Percentiles rank a stretch among this genome's conserved stretches.
These are phyloP conservation scores for Cyanodermella asteris DNA, from an alignment of 2,329 filamentous ascomycete genomes.

Conservation along the genomic window DNA sequence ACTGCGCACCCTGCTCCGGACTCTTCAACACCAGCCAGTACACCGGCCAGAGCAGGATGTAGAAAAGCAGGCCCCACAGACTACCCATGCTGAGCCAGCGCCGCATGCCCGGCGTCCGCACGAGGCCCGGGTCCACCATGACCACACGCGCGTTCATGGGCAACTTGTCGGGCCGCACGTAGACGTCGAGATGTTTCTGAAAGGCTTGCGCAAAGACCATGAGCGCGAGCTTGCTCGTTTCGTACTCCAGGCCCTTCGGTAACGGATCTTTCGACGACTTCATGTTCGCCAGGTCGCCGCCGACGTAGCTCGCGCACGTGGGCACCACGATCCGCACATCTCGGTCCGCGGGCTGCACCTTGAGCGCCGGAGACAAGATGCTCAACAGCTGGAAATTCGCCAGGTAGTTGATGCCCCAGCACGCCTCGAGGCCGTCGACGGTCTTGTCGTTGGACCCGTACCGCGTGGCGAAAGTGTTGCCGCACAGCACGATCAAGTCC, in stretches of 20 bases:
- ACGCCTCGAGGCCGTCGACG: constrained; percentile 61
- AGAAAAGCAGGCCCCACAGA: constrained; percentile 55
- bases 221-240: constrained; percentile 50
- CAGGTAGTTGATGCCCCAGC: constrained; percentile 88
- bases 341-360: constrained; percentile 78
- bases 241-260: constrained; percentile 33
- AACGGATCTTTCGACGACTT: constrained; percentile 15
- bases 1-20: constrained; percentile 63
- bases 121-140: constrained; percentile 67
- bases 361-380: constrained; percentile 73
- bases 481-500: constrained; percentile 81
- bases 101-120: constrained; percentile 67
- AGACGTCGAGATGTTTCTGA: constrained; percentile 74
- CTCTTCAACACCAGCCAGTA: constrained; percentile 83
- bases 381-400: constrained; percentile 88
- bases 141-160: constrained; percentile 68
- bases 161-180: constrained; percentile 61
- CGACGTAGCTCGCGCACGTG: constrained; percentile 76
- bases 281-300: constrained; percentile 39
- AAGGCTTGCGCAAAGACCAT: constrained; percentile 79
- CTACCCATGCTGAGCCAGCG: constrained; percentile 74
- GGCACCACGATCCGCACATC: constrained; percentile 76
- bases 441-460: constrained; percentile 40
- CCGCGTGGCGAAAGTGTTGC: constrained; percentile 50
- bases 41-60: constrained; percentile 55